Base-by-base conservation (phyloP, 192 early-diverging fungal species). In the Coemansia sp. region DNA sequence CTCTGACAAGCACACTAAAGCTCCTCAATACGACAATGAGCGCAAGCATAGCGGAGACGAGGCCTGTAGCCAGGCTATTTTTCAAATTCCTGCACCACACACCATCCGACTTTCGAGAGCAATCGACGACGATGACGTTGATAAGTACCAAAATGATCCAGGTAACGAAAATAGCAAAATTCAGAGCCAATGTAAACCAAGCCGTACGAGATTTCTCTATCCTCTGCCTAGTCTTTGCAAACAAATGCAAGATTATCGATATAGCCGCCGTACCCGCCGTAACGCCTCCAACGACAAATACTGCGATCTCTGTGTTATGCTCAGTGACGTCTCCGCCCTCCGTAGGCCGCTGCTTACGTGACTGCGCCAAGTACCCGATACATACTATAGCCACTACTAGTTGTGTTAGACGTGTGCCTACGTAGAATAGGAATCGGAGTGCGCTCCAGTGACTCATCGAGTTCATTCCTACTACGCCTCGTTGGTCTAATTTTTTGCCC, bases 121-220 rank as follows among this genome's bases (percentile, higher is more conserved):
- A 81, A n/a, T 81, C 78, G 4, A 75, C 70, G 1, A 60, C 73
- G n/a, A 81, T 44, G 37, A 81, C 61, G 49, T 71, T 75, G 60
- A 81, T 73, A 22, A 81, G 70, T 15, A 81, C 73, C 44, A 81
- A 20, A 2, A 81, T 61, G 18, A 81, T 72, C 78, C 78, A 81
- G 15, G 50, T 49, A 2, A 59, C 67, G 38, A 81, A 81, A 2
- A 81, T 62, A 4, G 56, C 59, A 62, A 75, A 81, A 39, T 75
- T 81, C 29, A 81, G 43, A 6, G 61, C 58, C 44, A 71, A 39
- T 0, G 70, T 69, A 15, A 70, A 66, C 78, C 78, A 81, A 0
- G 66, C 62, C 30, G 75, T 7, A 44, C 69, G 22, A 2, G 78
- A 73, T 29, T 41, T 69, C 27, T 70, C 68, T 24, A 81, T 67